Evolutionary conservation across 495 filamentous ascomycete species (phyloP), one percentile per base, ranked within the genome.

Genomic region (Pseudotulostoma volvatum): DNA sequence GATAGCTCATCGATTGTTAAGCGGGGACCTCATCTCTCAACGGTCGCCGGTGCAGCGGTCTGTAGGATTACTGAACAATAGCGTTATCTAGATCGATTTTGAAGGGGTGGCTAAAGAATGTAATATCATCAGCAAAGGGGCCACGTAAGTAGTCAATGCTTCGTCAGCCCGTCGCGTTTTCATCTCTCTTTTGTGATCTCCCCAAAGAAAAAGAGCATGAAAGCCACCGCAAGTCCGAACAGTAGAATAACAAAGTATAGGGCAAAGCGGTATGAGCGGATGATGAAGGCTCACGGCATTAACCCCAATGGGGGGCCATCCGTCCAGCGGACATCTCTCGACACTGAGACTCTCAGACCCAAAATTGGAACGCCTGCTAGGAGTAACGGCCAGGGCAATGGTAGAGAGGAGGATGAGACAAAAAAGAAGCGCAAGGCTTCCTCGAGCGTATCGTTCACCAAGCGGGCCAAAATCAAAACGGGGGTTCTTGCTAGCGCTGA

Each of bases 51-150:
- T n/a, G n/a, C n/a, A n/a, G n/a, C n/a, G n/a, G n/a, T n/a, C n/a
- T n/a, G n/a, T n/a, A n/a, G n/a, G n/a, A n/a, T n/a, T n/a, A n/a
- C n/a, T n/a, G n/a, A n/a, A n/a, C n/a, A n/a, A n/a, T n/a, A n/a
- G n/a, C n/a, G n/a, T n/a, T n/a, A n/a, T n/a, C n/a, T 42, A 80
- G 75, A 60, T 78, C 9, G 67, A 81, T 45, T 81, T 77, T 46
- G 49, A 43, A 9, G 59, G 63, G 34, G 77, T 83, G 28, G 73
- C 75, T n/a, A 53, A 68, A 19, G 74, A 80, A 50, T 72, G 74
- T 18, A 51, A 53, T 16, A 77, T 81, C 36, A 63, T 77, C 7
- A 63, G 48, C 50, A 76, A 75, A 46, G 74, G 69, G 14, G 78
- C 78, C 4, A 76, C 77, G 77, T 81, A 67, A 64, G 78, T 68